Percentiles rank a stretch among this genome's conserved stretches.
Conservation (phyloP, 1,139 yeast genomes). For the Geotrichum phurueaensis region DNA sequence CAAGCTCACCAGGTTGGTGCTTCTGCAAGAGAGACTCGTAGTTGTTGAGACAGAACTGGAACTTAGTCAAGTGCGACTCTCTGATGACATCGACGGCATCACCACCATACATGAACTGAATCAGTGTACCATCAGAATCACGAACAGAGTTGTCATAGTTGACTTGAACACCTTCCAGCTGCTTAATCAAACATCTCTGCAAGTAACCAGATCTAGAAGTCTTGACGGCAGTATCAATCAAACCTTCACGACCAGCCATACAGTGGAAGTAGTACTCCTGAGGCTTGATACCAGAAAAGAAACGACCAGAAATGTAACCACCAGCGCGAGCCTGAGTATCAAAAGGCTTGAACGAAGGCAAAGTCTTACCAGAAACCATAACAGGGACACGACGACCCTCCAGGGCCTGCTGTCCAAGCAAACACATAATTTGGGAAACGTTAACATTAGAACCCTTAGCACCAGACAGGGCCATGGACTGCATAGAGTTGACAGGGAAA, state of each 20-base stretch:
- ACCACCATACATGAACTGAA: conserved; percentile 97
- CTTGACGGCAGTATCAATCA: conserved; percentile 98
- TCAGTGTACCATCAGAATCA: conserved; percentile 88
- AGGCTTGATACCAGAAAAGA: conserved; percentile 97
- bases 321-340: conserved; percentile 98
- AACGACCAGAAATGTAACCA: conserved; percentile 95
- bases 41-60: conserved; percentile 87
- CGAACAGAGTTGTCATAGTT: conserved; percentile 93
- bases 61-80: conserved; percentile 90
- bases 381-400: conserved; percentile 99
- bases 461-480: conserved; percentile 97
- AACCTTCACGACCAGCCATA: conserved; percentile 99
- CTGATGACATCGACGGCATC: conserved; percentile 92
- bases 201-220: conserved; percentile 97
- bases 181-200: conserved; percentile 97
- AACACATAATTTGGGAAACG: conserved; percentile 98
- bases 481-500: conserved; percentile 96
- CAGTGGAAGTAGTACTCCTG: conserved; percentile 99
- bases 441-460: conserved; percentile 98
- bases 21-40: conserved; percentile 79
- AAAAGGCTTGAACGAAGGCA: conserved; percentile 93
- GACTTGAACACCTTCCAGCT: conserved; percentile 93
- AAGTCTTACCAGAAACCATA: conserved; percentile 96
- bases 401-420: conserved; percentile 96
- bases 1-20: conserved; percentile 75